Evolutionary conservation across 495 filamentous ascomycete genomes (phyloP), one percentile per base, ranked within the genome.

Genomic region (Penicillium ucsense): DNA sequence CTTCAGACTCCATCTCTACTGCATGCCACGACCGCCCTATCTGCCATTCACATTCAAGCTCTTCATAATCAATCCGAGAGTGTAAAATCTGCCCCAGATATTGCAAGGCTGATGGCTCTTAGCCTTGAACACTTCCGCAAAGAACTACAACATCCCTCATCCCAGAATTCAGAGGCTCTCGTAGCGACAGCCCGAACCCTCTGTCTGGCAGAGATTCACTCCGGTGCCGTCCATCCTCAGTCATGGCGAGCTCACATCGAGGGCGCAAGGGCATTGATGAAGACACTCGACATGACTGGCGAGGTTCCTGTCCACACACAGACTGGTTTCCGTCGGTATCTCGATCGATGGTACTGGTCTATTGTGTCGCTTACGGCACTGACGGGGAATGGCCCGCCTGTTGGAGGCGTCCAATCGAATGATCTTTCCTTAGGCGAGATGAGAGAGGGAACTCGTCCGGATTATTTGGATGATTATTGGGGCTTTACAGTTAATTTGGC

Each of bases 391-490:
- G 70, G 70, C 1, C 68, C 68, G 4, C 70, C 70, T 0, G 69
- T 73, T 38, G 68, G 67, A 7, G 62, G 61, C 20, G 52, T 40
- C 29, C 45, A 50, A 3, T 57, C 59, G 34, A 53, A 55, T 40
- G 49, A 33, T 5, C 49, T 47, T 4, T 51, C 54, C 34, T 36
- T 54, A 37, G 46, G 52, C 5, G 51, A 53, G 5, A 40, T 56
- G 29, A 45, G 42, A 2, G 53, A 51, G 3, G 59, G 50, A 5
- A 1, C 20, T 20, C 20, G 20, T 20, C 64, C 67, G 6, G 70
- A 73, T 42, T 73, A 72, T 50, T 45, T 73, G 10, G 70, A 73
- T 49, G 70, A 73, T 44, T 73, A 73, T 38, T 73, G 70, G 70
- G 70, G 70, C 0, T 73, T 73, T 46, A 71, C 68, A 5, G 61